Conservation (phyloP, 1,139 yeast genomes). For the Pichia sp. region DNA sequence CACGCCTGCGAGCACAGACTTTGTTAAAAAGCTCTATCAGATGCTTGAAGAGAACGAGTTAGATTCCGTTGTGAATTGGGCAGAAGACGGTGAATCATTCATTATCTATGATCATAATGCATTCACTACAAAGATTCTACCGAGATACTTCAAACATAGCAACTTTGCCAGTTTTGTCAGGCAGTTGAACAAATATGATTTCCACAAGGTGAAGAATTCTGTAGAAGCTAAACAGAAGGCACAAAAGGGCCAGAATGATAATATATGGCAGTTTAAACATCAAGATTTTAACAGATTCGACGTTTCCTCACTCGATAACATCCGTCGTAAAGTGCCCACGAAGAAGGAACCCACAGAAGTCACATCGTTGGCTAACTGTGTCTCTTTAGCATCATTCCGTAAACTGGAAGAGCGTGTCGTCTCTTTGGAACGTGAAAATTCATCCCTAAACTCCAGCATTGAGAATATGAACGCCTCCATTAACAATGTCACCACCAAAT, state of each 20-base stretch:
- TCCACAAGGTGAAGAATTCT: conserved; percentile 72
- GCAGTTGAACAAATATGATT: conserved; percentile 91
- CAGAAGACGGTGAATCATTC: conserved; percentile 73
- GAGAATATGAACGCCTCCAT: conserved; percentile 14
- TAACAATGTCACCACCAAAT: conserved; percentile 31
- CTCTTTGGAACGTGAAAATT: conserved; percentile 21
- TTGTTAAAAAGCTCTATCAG: conserved; percentile 66
- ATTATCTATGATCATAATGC: conserved; percentile 85
- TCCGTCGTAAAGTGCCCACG: conserved; percentile 72
- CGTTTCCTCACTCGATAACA: conserved; percentile 64
- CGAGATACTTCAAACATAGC: conserved; percentile 87
- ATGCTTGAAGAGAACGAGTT: conserved; percentile 81
- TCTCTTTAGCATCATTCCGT: conserved; percentile 20
- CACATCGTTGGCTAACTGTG: conserved; percentile 10
- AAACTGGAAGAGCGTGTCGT: conserved; percentile 21
- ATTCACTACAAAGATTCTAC: conserved; percentile 78
- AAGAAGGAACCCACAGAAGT: conserved; percentile 19
- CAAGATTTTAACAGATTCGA: conserved; percentile 77
- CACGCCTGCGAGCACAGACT: conserved; percentile 44
- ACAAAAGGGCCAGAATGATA: conserved; percentile 54
- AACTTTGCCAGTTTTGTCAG: conserved; percentile 93
- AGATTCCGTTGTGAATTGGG: conserved; percentile 75
- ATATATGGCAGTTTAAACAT: conserved; percentile 93
- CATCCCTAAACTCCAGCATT: conserved; percentile 12
- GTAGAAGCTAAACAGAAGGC: conserved; percentile 25